Evolutionary conservation across 148 eudicot species (phyloP), one percentile per base, ranked within the genome.

Genomic region (Agrostemma githago): DNA sequence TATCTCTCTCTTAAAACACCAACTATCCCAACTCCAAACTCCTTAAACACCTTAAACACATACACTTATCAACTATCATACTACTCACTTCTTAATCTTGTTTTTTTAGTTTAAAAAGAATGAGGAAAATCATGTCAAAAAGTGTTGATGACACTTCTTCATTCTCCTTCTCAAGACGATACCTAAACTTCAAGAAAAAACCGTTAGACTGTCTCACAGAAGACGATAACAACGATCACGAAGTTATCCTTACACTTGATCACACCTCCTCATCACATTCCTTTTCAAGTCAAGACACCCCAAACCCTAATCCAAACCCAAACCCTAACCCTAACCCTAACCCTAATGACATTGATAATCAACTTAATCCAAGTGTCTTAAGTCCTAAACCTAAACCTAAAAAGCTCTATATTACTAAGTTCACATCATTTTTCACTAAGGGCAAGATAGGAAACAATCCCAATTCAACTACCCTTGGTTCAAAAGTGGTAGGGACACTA

Each of bases 141-240:
- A 80, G 82, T 65, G 85, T 87, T 14, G 88, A 87, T 1, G 90
- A 87, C 59, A 66, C 84, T 43, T 90, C 84, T 43, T 90, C 99
- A 38, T 86, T 92, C 84, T 95, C 99, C 5, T 89, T 90, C 85
- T 95, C 99, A 6, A 86, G 88, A 66, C 89, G 99, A 74, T 88
- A 84, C 78, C 87, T 95, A 80, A 79, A 86, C 77, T 89, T 81
- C 84, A 89, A 60, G 11, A 92, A 79, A 54, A 95, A 90, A 26
- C 62, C 80, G 5, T 56, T 73, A 34, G 69, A 68, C 34, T n/a
- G 6, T 72, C 71, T 40, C 16, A 73, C 53, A 48, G 51, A 74
- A 21, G 76, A 65, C 5, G 82, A 80, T 2, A 85, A 83, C 0
- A 82, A 87, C 17, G 81, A 88, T 1, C 82, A 87, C 17, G 81